A percentile compares a stretch with the other conserved stretches of the same genome.
Conservation (phyloP, 371 early-diverging fungal species). For the Rhizopus arrhizus region DNA sequence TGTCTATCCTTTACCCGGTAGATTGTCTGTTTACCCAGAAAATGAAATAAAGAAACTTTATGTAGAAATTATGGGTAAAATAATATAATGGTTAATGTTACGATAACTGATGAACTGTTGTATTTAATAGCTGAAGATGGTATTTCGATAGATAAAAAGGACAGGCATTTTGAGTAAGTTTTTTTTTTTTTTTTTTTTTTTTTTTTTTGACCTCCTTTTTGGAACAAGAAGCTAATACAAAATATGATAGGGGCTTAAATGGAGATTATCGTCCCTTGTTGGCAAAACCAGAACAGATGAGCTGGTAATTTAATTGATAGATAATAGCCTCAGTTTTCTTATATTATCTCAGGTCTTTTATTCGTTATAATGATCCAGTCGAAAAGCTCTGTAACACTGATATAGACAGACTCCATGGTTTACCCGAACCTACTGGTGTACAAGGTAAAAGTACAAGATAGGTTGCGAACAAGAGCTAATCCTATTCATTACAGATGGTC, state of each 20-base stretch:
- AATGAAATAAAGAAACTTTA: conserved; percentile 74
- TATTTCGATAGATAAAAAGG: conserved; percentile 37
- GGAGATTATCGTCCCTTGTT: conserved; percentile 84
- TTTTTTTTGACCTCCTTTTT: not conserved
- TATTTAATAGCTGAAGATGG: conserved; percentile 26
- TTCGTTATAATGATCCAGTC: conserved; percentile 69
- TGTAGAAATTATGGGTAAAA: conserved; percentile 64
- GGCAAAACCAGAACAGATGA: conserved; percentile 46
- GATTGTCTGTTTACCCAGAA: conserved; percentile 74
- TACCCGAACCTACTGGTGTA: conserved; percentile 46
- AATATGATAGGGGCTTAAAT: conserved; percentile 56
- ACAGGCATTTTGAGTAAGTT: conserved; percentile 49
- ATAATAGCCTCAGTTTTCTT: not conserved
- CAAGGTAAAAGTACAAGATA: conserved; percentile 20
- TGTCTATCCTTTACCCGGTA: conserved; percentile 91
- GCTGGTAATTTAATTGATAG: conserved; percentile 34
- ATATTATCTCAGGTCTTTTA: conserved; percentile 33
- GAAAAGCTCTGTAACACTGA: conserved; percentile 71
- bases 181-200: not conserved
- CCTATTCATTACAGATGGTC: conserved; percentile 53
- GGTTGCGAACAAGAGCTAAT: conserved; percentile 2
- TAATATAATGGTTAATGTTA: not conserved
- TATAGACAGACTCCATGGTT: conserved; percentile 61
- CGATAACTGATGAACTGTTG: not conserved
- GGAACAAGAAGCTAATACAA: not conserved